phyloP scores from a whole-genome alignment of 345 rosid species.

The Populus nigra region DNA sequence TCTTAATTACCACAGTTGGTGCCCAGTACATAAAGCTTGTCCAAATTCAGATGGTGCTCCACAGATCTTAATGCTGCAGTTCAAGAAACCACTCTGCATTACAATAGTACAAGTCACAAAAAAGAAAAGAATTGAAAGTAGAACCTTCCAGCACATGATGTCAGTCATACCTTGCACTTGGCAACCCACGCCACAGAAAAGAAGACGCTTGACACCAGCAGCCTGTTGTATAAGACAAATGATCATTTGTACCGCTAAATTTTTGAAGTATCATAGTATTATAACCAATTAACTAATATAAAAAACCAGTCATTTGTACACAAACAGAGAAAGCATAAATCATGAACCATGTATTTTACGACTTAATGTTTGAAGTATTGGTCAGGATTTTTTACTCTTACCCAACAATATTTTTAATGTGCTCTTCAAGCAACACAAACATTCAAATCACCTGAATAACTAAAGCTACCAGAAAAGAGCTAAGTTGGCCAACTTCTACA shows the following conservation, averaged over 20 bases:
- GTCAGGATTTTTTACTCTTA: neutral
- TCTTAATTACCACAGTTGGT: conserved; percentile 79
- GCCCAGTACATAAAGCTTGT: conserved; percentile 91
- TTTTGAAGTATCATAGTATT: neutral
- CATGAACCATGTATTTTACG: too few species aligned
- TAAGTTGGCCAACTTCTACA: neutral
- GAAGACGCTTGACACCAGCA: conserved; percentile 91
- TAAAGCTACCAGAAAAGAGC: neutral
- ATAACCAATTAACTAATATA: neutral
- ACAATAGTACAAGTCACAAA: conserved; percentile 58
- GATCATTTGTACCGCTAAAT: neutral
- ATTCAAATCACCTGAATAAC: neutral
- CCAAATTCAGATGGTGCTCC: conserved; percentile 80
- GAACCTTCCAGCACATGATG: conserved; percentile 11
- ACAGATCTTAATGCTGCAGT: conserved; percentile 96
- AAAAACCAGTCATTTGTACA: neutral
- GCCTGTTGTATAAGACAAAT: conserved; percentile 45
- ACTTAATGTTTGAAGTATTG: neutral
- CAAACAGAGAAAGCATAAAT: neutral
- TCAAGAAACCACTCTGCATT: conserved; percentile 92
- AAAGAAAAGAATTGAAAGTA: conserved; percentile 28
- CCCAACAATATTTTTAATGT: neutral
- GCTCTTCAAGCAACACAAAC: conserved; percentile 2
- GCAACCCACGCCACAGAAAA: conserved; percentile 97
- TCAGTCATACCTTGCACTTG: conserved; percentile 80